Evolutionary conservation across 306 rosid species (phyloP), one percentile per base, ranked within the genome.

Genomic region (Gillenia trifoliata): DNA sequence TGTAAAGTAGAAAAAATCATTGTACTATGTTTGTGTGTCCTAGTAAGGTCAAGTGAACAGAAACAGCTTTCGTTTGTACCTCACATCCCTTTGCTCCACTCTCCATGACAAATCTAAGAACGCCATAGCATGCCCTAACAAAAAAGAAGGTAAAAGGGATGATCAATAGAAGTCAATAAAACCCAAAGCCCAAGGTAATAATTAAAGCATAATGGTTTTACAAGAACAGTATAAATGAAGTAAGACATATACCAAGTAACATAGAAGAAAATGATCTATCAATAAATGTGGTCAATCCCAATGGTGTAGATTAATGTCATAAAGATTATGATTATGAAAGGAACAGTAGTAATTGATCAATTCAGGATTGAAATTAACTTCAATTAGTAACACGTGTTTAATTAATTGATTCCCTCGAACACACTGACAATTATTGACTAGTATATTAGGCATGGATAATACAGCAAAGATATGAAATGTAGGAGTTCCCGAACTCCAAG

Each of bases 61-160:
- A 66, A 11, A 8, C 57, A 26, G 55, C 43, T 66, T 8, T 30
- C 15, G 34, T 31, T 72, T 80, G 38, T 9, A 92, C 91, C 92
- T 88, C 90, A 0, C 94, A 89, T 73, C 92, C 98, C 76, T 90
- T 90, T 50, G 96, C 91, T 17, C 94, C 91, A 79, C 85, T 90
- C 82, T 92, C 98, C 91, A 92, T 87, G 57, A 90, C 89, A 57
- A 90, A 89, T 65, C 92, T 83, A 55, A 86, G 77, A 56, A 92
- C 96, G 86, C 96, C 96, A 87, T 90, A 87, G 82, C 96, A 92
- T 36, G 92, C 96, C 86, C 98, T 92, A 72, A 64, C 65, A 41
- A 75, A 74, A 33, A 49, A 64, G 20, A 31, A 33, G 43, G 22
- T 29, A 54, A 70, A 52, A 60, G 34, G 49, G 10, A 8, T 6